These are phyloP conservation scores for Verticillium zaregamsianum DNA, from an alignment of 2,329 filamentous ascomycete species.

Conservation along the genomic window DNA sequence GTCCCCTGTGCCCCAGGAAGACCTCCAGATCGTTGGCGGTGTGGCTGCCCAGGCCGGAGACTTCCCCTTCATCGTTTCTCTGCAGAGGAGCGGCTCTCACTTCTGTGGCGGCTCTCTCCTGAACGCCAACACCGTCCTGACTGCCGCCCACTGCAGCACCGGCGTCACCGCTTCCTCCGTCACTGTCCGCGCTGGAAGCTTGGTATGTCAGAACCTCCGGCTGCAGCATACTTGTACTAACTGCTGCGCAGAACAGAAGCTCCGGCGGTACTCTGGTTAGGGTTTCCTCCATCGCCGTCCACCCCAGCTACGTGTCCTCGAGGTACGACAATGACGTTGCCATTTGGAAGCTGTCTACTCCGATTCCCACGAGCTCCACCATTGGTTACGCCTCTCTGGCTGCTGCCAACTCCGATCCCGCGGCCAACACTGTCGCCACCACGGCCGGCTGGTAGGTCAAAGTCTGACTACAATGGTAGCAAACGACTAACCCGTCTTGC, in stretches of 20 bases:
- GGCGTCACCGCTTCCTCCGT: slow-evolving; percentile 12
- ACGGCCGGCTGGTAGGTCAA: slow-evolving; percentile 23
- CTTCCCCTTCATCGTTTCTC: slow-evolving; percentile 26
- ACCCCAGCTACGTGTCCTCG: slow-evolving; percentile 18
- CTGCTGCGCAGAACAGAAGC: slow-evolving; percentile 10
- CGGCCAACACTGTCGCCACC: slow-evolving; percentile 12
- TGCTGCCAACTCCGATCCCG: slow-evolving; percentile 20
- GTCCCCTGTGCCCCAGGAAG: not conserved
- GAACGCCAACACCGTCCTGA: slow-evolving; percentile 25
- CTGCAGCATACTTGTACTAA: not conserved
- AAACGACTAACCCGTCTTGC: not conserved
- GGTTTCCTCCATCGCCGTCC: slow-evolving; percentile 17
- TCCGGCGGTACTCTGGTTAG: slow-evolving; percentile 20
- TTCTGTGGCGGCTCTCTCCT: slow-evolving; percentile 24
- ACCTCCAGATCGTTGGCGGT: slow-evolving; percentile 19
- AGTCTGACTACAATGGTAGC: not conserved
- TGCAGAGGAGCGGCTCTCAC: slow-evolving; percentile 13
- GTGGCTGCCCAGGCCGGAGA: slow-evolving; percentile 18
- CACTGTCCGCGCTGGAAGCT: slow-evolving; percentile 21
- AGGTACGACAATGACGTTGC: slow-evolving; percentile 22
- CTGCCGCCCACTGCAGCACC: slow-evolving; percentile 24
- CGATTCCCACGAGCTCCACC: slow-evolving; percentile 15
- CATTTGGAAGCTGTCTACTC: slow-evolving; percentile 21
- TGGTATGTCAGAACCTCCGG: not conserved
- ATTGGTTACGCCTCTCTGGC: slow-evolving; percentile 21